Conservation (phyloP, 257 asterid genomes). For the Galeopsis tetrahit region DNA sequence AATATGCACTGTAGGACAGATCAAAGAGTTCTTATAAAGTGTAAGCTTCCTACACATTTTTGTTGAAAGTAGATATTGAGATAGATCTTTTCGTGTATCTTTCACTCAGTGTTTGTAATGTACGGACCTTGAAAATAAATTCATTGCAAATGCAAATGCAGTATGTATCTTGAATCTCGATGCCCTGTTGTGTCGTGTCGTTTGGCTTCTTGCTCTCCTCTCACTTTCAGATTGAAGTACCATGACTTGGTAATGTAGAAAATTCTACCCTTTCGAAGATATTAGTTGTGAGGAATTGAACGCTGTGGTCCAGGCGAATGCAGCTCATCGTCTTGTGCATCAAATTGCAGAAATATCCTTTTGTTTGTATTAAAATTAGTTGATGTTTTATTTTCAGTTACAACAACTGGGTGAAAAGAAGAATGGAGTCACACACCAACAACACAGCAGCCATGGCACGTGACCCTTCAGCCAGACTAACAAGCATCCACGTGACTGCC, state of each 20-base stretch:
- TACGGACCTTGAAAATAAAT: neutral
- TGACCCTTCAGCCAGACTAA: neutral
- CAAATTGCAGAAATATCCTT: too few species aligned
- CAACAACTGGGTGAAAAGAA: neutral
- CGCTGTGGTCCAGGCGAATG: constrained; percentile 2
- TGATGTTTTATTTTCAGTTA: too few species aligned
- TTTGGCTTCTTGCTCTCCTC: constrained; percentile 1
- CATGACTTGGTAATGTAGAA: constrained; percentile 4
- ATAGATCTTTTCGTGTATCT: neutral
- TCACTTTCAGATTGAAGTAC: constrained; percentile 9
- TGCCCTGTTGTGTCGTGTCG: neutral
- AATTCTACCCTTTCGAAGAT: neutral
- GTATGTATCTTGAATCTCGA: neutral
- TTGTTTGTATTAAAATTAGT: too few species aligned
- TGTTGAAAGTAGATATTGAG: constrained; percentile 1
- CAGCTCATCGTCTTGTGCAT: neutral
- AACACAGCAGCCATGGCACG: neutral
- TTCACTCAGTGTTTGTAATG: neutral
- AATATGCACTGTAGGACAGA: constrained; percentile 16
- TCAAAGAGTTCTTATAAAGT: constrained; percentile 4
- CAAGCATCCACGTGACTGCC: constrained; percentile 26
- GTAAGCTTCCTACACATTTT: constrained; percentile 6
- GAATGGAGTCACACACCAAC: neutral
- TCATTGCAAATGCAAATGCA: neutral
- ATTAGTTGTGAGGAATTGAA: neutral